Evolutionary conservation across 2,329 filamentous ascomycete species (phyloP).

Genomic region (Colletotrichum falcatum): DNA sequence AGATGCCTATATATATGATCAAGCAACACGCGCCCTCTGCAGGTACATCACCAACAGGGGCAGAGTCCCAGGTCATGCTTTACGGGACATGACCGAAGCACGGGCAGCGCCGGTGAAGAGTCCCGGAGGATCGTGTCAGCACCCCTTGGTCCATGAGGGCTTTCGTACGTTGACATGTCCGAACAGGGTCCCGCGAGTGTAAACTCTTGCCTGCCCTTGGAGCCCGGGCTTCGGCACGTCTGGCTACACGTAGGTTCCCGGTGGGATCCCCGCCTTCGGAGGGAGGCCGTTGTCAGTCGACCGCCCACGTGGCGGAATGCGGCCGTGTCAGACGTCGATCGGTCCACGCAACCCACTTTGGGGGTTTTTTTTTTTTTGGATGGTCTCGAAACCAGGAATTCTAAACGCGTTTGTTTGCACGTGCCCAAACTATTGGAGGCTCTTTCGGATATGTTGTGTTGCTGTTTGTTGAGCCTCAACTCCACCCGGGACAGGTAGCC

Average conservation of each 20-base stretch:
- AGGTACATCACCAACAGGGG: neutral
- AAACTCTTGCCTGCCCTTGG: neutral
- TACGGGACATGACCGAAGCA: constrained; percentile 29
- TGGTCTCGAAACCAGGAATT: no score
- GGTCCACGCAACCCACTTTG: constrained; percentile 13
- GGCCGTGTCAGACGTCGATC: constrained; percentile 29
- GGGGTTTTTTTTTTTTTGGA: no score
- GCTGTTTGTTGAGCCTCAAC: neutral
- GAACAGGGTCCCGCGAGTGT: neutral
- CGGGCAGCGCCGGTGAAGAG: neutral
- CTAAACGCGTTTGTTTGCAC: neutral
- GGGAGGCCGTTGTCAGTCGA: neutral
- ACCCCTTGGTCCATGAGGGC: neutral
- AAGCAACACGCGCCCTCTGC: constrained; percentile 16
- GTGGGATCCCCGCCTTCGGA: constrained; percentile 14
- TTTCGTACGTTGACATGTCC: neutral
- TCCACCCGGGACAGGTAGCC: neutral
- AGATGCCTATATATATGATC: no score
- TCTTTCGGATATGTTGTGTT: no score
- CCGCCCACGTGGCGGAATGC: constrained; percentile 30
- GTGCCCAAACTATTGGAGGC: constrained; percentile 1
- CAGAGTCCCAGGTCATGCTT: no score
- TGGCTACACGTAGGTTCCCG: no score
- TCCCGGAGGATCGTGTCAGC: neutral
- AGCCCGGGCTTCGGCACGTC: neutral